Evolutionary conservation across 2,329 filamentous ascomycete genomes (phyloP), one percentile per base, ranked within the genome.

Genomic region (Diplodia sapinea): DNA sequence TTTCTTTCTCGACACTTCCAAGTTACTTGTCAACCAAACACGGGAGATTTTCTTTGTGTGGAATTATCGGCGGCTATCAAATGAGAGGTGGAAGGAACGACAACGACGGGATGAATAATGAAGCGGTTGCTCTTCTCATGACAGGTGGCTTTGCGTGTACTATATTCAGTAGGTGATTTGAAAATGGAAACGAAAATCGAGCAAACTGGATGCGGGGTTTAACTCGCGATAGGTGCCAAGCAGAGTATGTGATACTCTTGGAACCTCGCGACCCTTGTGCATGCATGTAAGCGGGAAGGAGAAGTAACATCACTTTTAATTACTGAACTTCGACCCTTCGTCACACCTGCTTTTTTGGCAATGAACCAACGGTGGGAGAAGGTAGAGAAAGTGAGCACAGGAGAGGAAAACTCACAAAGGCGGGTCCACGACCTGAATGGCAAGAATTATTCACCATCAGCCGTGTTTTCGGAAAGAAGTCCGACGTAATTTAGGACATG

Each of bases 81-180:
- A 49, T n/a, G 23, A 26, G 26, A 33, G 6, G 17, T 13, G 51
- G 23, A 33, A 43, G 7, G 43, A 26, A 6, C 20, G 59, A 7
- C 36, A 23, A 63, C 29, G 59, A 63, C 9, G 43, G 47, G 29
- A 51, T n/a, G 59, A 63, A 13, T 63, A 49, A 63, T 63, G 59
- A 52, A 20, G 12, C 9, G 26, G 11, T 33, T 50, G 12, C 29
- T 38, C 13, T 50, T 51, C 23, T 51, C 15, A 12, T 7, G 17
- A 13, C 9, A 20, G 40, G 5, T 33, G 36, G 57, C 57, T 62
- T 33, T 50, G 56, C 43, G 43, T 51, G 59, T 63, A 51, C 47
- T 38, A 63, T 63, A 63, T 29, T 23, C 3, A 51, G 11, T 43
- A 33, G 17, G 8, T 23, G 3, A 33, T 49, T 33, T 29, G 12